Evolutionary conservation across 1,284 basidiomycete genomes (phyloP).

Genomic region (Austroboletus novae-zelandiae): DNA sequence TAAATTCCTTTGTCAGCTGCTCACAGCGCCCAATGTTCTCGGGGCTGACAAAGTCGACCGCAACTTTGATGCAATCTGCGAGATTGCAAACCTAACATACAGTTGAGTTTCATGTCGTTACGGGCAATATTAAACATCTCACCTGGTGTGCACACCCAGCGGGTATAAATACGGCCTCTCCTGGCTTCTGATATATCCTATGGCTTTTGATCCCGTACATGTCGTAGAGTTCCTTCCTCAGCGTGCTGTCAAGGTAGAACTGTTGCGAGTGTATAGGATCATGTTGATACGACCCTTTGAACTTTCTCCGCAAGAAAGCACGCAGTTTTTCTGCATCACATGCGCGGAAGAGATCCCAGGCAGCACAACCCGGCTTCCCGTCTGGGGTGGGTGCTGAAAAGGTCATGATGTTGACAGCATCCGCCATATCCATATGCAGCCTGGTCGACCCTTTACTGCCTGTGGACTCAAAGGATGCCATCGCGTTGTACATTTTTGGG

Average conservation of each 20-base stretch:
- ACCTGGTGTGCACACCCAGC: conserved; percentile 96
- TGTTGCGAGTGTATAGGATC: conserved; percentile 93
- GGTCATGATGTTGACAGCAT: conserved; percentile 92
- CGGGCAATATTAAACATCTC: conserved; percentile 23
- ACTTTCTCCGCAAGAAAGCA: conserved; percentile 63
- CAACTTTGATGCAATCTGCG: conserved; percentile 92
- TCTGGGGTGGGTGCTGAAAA: conserved; percentile 62
- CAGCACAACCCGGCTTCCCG: conserved; percentile 76
- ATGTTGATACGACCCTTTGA: conserved; percentile 49
- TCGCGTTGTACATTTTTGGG: conserved; percentile 80
- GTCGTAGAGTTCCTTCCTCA: conserved; percentile 69
- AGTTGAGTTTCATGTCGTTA: conserved; percentile 1
- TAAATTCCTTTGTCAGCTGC: conserved; percentile 83
- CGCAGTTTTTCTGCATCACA: conserved; percentile 82
- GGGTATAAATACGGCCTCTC: conserved; percentile 95
- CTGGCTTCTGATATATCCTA: conserved; percentile 85
- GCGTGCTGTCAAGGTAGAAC: conserved; percentile 75
- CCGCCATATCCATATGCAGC: conserved; percentile 96
- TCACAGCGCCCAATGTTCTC: conserved; percentile 89
- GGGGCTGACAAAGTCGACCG: conserved; percentile 93
- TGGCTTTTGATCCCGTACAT: conserved; percentile 73
- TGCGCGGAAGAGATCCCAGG: conserved; percentile 89
- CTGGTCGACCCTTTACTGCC: conserved; percentile 83
- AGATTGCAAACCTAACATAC: conserved; percentile 70
- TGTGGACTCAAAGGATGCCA: conserved; percentile 58